Percentiles rank a stretch among this genome's conserved stretches.
Conservation (phyloP, 352 stramenopile genomes). For the Pythium coloratum region DNA sequence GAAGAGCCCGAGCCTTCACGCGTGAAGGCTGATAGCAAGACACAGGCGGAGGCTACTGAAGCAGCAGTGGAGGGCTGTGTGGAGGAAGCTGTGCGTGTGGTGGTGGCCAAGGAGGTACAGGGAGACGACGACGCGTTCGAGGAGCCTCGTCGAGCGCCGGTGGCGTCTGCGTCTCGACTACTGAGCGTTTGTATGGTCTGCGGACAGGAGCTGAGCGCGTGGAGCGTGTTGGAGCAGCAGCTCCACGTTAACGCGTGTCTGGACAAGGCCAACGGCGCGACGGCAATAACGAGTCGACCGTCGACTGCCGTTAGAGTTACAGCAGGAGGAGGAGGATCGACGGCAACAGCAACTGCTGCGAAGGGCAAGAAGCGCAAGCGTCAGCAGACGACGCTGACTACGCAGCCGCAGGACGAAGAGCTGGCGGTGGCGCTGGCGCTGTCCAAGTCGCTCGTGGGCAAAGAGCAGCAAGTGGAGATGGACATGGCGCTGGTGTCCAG, state of each 20-base stretch:
- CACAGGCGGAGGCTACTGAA: background rate
- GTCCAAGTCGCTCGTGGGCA: conserved; percentile 37
- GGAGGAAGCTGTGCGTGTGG: background rate
- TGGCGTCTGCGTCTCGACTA: conserved; percentile 21
- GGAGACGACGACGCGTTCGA: conserved; percentile 21
- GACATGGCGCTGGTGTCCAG: conserved; percentile 42
- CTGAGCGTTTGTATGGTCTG: conserved; percentile 41
- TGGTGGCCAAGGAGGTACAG: background rate
- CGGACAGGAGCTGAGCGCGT: conserved; percentile 35
- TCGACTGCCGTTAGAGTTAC: background rate
- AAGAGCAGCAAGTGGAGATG: conserved; percentile 44
- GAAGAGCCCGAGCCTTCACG: background rate
- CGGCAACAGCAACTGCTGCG: background rate
- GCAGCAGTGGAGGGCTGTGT: background rate
- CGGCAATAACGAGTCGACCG: background rate
- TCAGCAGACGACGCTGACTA: conserved; percentile 14
- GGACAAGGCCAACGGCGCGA: conserved; percentile 24
- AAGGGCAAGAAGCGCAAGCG: conserved; percentile 28
- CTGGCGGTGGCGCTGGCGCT: conserved; percentile 42
- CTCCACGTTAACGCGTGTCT: conserved; percentile 43
- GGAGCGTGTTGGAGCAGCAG: conserved; percentile 35
- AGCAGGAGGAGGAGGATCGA: conserved; percentile 30
- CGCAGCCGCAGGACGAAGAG: conserved; percentile 32
- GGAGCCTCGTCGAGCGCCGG: background rate
- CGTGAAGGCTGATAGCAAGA: background rate